Conservation (phyloP, 768 basidiomycete species). For the Cystobasidium tubakii region DNA sequence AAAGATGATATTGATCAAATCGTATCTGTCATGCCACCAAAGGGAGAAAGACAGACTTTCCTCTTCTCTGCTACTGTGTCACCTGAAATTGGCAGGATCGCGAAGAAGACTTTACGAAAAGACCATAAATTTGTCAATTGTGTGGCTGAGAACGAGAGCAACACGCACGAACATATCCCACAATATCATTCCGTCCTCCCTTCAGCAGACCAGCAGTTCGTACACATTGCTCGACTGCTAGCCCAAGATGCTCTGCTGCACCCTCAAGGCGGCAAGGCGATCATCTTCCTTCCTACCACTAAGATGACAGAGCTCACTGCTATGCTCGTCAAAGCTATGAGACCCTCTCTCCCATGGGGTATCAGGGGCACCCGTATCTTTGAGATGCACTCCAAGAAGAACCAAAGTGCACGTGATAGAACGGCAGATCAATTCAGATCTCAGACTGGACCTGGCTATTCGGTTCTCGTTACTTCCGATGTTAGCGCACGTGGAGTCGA, state of each 20-base stretch:
- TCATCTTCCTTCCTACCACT: slow-evolving; percentile 67
- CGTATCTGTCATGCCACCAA: slow-evolving; percentile 48
- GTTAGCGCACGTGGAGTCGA: slow-evolving; percentile 61
- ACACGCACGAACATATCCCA: slow-evolving; percentile 65
- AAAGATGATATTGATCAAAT: slow-evolving; percentile 63
- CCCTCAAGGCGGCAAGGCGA: slow-evolving; percentile 54
- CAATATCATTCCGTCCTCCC: slow-evolving; percentile 77
- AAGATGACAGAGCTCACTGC: slow-evolving; percentile 74
- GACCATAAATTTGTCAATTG: slow-evolving; percentile 57
- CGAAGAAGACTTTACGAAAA: slow-evolving; percentile 48
- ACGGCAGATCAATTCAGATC: slow-evolving; percentile 59
- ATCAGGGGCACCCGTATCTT: slow-evolving; percentile 58
- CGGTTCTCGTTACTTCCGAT: slow-evolving; percentile 52
- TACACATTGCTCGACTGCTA: slow-evolving; percentile 70
- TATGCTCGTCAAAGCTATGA: slow-evolving; percentile 58
- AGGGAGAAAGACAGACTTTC: slow-evolving; percentile 54
- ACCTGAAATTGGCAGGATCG: slow-evolving; percentile 51
- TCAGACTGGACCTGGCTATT: slow-evolving; percentile 58
- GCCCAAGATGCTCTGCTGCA: slow-evolving; percentile 78
- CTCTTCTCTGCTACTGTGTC: slow-evolving; percentile 54
- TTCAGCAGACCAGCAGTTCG: slow-evolving; percentile 62
- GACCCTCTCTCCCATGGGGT: slow-evolving; percentile 54
- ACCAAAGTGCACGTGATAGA: slow-evolving; percentile 55
- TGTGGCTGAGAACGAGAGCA: slow-evolving; percentile 57
- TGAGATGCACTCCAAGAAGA: slow-evolving; percentile 65